Evolutionary conservation across 805 yeast species (phyloP).

Genomic region (Saitoella complicata): DNA sequence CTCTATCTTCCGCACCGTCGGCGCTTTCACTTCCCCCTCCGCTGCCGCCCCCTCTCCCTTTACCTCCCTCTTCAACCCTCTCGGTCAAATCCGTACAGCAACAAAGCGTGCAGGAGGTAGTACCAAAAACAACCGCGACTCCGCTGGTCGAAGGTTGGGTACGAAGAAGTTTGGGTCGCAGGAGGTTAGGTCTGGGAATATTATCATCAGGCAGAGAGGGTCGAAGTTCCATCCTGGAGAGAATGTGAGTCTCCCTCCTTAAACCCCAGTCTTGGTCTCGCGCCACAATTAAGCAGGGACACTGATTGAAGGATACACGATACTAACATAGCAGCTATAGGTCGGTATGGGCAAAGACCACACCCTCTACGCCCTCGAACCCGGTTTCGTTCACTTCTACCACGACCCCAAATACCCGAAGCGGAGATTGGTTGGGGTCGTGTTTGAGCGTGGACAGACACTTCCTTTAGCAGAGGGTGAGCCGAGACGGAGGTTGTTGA

Average conservation of each 20-base stretch:
- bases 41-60: conserved; percentile 1
- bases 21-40: background rate
- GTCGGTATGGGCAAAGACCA: conserved; percentile 72
- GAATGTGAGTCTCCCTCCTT: conserved; percentile 31
- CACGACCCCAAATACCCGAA: conserved; percentile 92
- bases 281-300: background rate
- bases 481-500: no score
- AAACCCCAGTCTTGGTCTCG: background rate
- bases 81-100: conserved; percentile 26
- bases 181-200: conserved; percentile 63
- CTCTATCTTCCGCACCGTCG: background rate
- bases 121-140: conserved; percentile 82
- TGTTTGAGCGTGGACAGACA: background rate
- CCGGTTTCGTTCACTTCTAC: conserved; percentile 84
- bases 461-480: no score
- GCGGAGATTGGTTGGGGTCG: conserved; percentile 79
- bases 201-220: conserved; percentile 87
- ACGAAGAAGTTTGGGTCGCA: conserved; percentile 61
- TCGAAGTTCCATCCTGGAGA: conserved; percentile 90
- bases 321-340: conserved; percentile 2
- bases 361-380: conserved; percentile 78
- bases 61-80: background rate
- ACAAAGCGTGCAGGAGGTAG: conserved; percentile 92
- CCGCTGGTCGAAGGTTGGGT: conserved; percentile 89
- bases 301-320: no score